Base-by-base conservation (phyloP, 1,284 basidiomycete species). In the Calocybe gambosa region DNA sequence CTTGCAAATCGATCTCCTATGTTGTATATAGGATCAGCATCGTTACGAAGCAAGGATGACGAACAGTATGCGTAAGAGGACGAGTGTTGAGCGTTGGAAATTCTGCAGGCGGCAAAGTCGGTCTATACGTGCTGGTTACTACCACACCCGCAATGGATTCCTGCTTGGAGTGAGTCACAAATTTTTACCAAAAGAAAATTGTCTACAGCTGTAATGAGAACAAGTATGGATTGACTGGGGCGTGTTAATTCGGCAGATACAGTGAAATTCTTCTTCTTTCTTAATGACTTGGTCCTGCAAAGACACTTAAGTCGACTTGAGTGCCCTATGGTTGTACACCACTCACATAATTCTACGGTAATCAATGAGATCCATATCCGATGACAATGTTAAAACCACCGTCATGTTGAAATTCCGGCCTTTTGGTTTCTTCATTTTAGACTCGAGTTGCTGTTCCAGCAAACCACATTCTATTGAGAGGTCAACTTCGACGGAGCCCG, bases 311-410 rank as follows among this genome's bases (percentile, higher is more conserved):
- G 8, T 16, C 26, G 28, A 15, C 15, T 10, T 34, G 9, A 40
- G 20, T 5, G 16, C 26, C 39, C 39, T 40, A 41, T 37, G 28
- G 18, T 41, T 42, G 5, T 18, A 15, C 4, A 7, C 6, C 25
- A 66, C 81, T 58, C 55, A 89, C 87, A 75, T 70, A 42, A 85
- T 85, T 25, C 85, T 75, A 35, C 87, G 80, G 57, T 85, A 89
- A 58, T 91, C 87, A 47, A 90, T 60, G 45, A 85, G 77, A 26
- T 77, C 71, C 56, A 78, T 60, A 57, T 89, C 85, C 1, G 86
- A 89, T 0, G 83, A 88, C 28, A 85, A 46, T 3, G 82, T 82
- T 39, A 89, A 61, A n/a, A 91, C 70, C 16, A 73, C 69, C 0
- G 88, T 87, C 73, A 79, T 80, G 48, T 82, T 78, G 5, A 65